These are phyloP conservation scores for Zygosaccharomyces pseudorouxii DNA, from an alignment of 805 yeast species.

Conservation along the genomic window DNA sequence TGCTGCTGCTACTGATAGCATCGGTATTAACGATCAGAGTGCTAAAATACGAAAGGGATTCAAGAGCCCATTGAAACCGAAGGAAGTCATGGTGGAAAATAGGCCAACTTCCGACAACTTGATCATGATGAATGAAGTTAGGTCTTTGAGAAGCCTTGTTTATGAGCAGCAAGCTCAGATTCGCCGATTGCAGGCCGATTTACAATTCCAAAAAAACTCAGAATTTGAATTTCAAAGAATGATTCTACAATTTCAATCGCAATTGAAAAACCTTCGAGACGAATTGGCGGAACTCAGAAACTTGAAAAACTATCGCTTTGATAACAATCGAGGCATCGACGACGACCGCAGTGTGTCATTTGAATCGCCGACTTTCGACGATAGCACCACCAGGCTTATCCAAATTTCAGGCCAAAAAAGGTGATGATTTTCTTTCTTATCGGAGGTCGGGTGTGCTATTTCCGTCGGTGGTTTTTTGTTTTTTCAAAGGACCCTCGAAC, in stretches of 20 bases:
- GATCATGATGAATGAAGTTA: constrained; percentile 16
- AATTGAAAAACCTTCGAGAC: constrained; percentile 13
- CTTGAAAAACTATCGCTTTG: neutral
- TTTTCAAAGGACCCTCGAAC: neutral
- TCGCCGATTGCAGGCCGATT: constrained; percentile 15
- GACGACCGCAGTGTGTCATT: neutral
- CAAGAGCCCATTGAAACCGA: constrained; percentile 9
- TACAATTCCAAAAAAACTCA: constrained; percentile 15
- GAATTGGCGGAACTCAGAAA: constrained; percentile 1
- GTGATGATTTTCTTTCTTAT: neutral
- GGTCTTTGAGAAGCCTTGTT: constrained; percentile 17
- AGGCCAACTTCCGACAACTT: constrained; percentile 8
- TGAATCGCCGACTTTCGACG: constrained; percentile 18
- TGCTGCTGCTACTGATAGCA: neutral
- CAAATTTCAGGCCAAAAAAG: constrained; percentile 16
- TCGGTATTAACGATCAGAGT: constrained; percentile 2
- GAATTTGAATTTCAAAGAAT: constrained; percentile 17
- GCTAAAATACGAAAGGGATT: constrained; percentile 9
- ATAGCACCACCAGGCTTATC: constrained; percentile 19
- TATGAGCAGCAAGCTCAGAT: constrained; percentile 24
- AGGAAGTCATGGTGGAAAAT: constrained; percentile 7
- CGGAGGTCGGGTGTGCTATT: neutral
- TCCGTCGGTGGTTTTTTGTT: neutral
- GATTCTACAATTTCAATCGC: constrained; percentile 16
- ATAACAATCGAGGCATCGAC: constrained; percentile 1